A percentile compares a stretch with the other conserved stretches of the same genome.
Conservation (phyloP, 768 basidiomycete genomes). For the Krasilnikovozyma curviuscula region DNA sequence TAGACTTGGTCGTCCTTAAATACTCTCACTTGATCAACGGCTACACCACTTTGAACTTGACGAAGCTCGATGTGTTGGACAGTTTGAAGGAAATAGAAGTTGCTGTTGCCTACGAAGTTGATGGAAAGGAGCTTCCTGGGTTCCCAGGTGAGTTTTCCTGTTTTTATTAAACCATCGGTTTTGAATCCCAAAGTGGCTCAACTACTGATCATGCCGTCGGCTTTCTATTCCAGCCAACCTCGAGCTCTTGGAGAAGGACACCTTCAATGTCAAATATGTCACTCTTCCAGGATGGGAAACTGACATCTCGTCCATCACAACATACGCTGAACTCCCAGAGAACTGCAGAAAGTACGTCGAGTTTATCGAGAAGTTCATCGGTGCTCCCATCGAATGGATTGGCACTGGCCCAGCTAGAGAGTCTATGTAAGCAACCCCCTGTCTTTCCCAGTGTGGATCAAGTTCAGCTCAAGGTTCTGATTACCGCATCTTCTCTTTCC, state of each 20-base stretch:
- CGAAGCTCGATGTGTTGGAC: slow-evolving; percentile 88
- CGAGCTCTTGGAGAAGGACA: slow-evolving; percentile 40
- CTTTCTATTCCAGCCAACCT: slow-evolving; percentile 46
- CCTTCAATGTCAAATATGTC: slow-evolving; percentile 67
- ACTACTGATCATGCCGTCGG: not conserved
- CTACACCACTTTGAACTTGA: slow-evolving; percentile 80
- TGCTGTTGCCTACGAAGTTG: slow-evolving; percentile 54
- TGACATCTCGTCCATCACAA: slow-evolving; percentile 43
- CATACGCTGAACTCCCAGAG: slow-evolving; percentile 57
- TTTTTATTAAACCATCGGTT: not conserved
- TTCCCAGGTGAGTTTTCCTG: slow-evolving; percentile 53
- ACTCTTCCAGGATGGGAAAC: slow-evolving; percentile 82
- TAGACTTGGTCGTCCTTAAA: slow-evolving; percentile 84
- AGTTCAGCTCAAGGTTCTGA: too few relatives aligned
- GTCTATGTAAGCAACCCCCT: slow-evolving; percentile 6
- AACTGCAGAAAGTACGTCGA: slow-evolving; percentile 70
- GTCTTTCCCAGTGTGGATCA: not conserved
- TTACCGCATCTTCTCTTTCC: too few relatives aligned
- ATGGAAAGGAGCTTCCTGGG: slow-evolving; percentile 56
- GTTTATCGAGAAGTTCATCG: slow-evolving; percentile 60
- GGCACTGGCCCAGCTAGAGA: slow-evolving; percentile 11
- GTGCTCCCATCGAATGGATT: slow-evolving; percentile 37
- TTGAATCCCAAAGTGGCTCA: not conserved
- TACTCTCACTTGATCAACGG: slow-evolving; percentile 90
- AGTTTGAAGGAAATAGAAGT: slow-evolving; percentile 69